Evolutionary conservation across 192 early-diverging fungal genomes (phyloP), one percentile per base, ranked within the genome.

Genomic region (Entomortierella chlamydospora): DNA sequence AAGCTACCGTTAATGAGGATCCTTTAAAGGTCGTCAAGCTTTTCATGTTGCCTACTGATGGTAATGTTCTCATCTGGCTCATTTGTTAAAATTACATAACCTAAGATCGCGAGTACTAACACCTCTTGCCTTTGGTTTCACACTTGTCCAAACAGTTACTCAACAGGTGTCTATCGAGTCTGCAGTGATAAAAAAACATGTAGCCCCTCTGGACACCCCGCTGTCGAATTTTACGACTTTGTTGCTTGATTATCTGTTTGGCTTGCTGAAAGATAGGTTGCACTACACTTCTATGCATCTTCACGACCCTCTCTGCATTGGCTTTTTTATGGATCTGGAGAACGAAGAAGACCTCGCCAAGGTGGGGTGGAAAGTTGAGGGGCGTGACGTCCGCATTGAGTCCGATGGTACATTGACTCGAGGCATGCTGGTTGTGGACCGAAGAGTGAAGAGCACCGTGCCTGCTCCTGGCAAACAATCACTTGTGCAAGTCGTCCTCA

Each of bases 11-110:
- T 29, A 64, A 74, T 28, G 67, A 61, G 33, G 64, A 83, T 37
- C 78, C 68, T 0, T 53, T 43, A 23, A 72, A 77, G 34, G 56
- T 61, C 0, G 70, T 76, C 28, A 68, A 68, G 11, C 33, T 87
- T 9, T 81, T 78, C 30, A 69, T 87, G 30, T 29, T 87, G n/a
- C 83, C 83, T n/a, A 81, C 84, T 28, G 86, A 87, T 73, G 73
- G 85, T 84, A 70, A 54, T 70, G 64, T 47, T 47, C 12, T 47
- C 15, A 12, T 5, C 45, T 47, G 3, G 20, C 31, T 29, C 23
- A 28, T 45, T 61, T 61, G 29, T 51, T 63, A 50, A 13, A 5
- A 2, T 22, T 0, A 23, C 37, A 22, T 34, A 42, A 7, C 18
- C 11, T 4, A 9, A 23, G 15, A 22, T 50, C 15, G 8, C 20